phyloP scores from a whole-genome alignment of 208 protist species.

The Tritrichomonas musculus region DNA sequence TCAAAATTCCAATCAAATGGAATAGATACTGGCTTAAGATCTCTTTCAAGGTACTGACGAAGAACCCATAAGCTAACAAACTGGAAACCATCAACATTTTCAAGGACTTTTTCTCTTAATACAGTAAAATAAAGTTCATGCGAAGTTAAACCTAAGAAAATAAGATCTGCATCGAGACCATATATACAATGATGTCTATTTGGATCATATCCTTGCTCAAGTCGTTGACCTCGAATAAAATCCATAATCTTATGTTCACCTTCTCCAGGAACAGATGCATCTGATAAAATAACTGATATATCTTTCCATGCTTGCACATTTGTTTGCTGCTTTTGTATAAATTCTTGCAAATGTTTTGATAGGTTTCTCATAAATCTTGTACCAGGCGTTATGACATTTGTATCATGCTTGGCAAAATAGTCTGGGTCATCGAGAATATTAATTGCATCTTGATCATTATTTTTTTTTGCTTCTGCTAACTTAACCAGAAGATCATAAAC shows the following conservation, averaged over 20 bases:
- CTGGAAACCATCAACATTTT: slow-evolving; percentile 41
- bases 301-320: slow-evolving; percentile 64
- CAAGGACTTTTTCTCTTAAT: slow-evolving; percentile 79
- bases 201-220: slow-evolving; percentile 72
- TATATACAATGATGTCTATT: slow-evolving; percentile 92
- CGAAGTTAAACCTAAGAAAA: slow-evolving; percentile 84
- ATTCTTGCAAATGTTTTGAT: background rate
- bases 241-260: slow-evolving; percentile 99
- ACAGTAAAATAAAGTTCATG: slow-evolving; percentile 91
- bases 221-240: slow-evolving; percentile 85
- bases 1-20: slow-evolving; percentile 44
- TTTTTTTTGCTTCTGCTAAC: background rate
- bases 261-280: slow-evolving; percentile 76
- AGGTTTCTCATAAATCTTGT: slow-evolving; percentile 50
- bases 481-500: background rate
- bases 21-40: background rate
- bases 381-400: slow-evolving; percentile 51
- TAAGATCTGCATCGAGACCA: slow-evolving; percentile 83
- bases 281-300: slow-evolving; percentile 65
- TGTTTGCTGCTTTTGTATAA: background rate
- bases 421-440: background rate
- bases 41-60: slow-evolving; percentile 12
- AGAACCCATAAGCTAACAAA: slow-evolving; percentile 10
- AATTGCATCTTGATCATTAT: slow-evolving; percentile 1
- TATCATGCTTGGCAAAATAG: slow-evolving; percentile 28